Evolutionary conservation across 192 early-diverging fungal genomes (phyloP), one percentile per base, ranked within the genome.

Genomic region (Umbelopsis vinacea): DNA sequence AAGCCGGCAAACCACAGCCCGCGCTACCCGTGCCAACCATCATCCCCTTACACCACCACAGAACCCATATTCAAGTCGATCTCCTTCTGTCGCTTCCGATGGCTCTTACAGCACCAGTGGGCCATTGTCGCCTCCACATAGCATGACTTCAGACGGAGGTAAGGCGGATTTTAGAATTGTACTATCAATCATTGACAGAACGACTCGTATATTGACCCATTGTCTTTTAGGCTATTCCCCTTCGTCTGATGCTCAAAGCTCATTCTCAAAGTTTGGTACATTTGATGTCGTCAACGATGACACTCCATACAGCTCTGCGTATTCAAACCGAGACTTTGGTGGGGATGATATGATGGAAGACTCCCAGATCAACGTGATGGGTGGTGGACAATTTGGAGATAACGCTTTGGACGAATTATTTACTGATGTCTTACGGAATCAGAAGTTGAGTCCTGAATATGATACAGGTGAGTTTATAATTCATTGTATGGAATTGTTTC

Each of bases 341-440:
- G 57, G 57, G 1, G 57, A 63, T 19, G 57, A 63, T 63, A 63
- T 63, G 57, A 63, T 63, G 57, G 57, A 63, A 19, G 57, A 63
- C 26, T 29, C 57, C 15, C 57, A 63, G 17, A 63, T 63, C 57
- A 63, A 63, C 17, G 57, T 63, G 1, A 63, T 63, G 57, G 57
- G 57, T 8, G 57, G 53, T 26, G 53, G 33, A n/a, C 57, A 63
- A 26, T 63, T 63, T 63, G 57, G 57, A n/a, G 57, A 63, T 19
- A 63, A 63, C 4, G 57, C 57, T 63, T 12, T 63, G 26, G 57
- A 63, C 15, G 57, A 63, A 14, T 63, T 63, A 26, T 63, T 63
- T 35, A 63, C 57, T 63, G 57, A 63, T 37, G 57, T 63, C 35
- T 37, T 63, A 19, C 57, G 57, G 26, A 63, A 63, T 19, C 57